phyloP scores from a whole-genome alignment of 306 rosid genomes.

The Prunus mira region DNA sequence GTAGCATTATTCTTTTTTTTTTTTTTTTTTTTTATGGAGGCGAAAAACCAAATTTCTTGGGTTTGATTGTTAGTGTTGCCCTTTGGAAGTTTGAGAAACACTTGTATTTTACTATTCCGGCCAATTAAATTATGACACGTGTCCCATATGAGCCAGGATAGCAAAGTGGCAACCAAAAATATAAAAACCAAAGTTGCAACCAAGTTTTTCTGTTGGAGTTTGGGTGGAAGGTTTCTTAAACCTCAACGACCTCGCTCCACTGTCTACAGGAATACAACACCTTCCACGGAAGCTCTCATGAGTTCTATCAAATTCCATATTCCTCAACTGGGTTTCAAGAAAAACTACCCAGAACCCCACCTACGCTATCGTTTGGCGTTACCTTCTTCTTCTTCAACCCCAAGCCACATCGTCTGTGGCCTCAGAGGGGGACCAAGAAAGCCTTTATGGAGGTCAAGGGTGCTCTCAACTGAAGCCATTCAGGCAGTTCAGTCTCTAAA shows the following conservation, averaged over 20 bases:
- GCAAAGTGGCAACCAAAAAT: no score
- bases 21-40: no score
- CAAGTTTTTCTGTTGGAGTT: accelerated
- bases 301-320: conserved; percentile 11
- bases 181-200: no score
- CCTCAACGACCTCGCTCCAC: neutral
- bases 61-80: no score
- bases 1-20: no score
- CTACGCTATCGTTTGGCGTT: neutral
- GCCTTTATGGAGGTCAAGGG: conserved; percentile 42
- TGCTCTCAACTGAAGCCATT: conserved; percentile 57
- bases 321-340: conserved; percentile 2
- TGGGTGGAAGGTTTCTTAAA: neutral
- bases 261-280: neutral
- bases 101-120: no score
- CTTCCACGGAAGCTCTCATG: conserved; percentile 1
- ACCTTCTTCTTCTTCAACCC: neutral
- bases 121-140: no score
- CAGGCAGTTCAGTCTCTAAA: conserved; percentile 67
- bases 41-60: no score
- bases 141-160: no score
- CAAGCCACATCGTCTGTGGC: conserved; percentile 34
- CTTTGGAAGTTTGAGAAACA: no score
- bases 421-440: conserved; percentile 45
- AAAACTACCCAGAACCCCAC: conserved; percentile 7